Percentiles rank a stretch among this genome's conserved stretches.
phyloP scores from a whole-genome alignment of 345 rosid species.

The Pseudoturritis turrita region DNA sequence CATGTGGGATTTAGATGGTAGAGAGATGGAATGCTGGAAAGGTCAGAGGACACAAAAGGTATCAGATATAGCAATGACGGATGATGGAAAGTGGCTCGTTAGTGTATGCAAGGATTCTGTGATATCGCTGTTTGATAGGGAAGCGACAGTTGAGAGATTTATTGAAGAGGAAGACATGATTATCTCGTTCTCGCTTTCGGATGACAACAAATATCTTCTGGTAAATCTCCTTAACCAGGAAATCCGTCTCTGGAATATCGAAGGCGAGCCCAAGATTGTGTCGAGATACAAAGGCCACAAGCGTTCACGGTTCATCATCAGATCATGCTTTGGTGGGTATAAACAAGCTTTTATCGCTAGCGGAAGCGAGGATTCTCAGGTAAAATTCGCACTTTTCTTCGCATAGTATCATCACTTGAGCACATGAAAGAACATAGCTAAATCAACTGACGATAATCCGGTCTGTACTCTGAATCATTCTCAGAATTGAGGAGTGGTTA shows the following conservation, averaged over 20 bases:
- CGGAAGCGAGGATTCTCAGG: constrained; percentile 84
- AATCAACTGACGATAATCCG: background rate
- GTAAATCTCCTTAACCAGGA: constrained; percentile 63
- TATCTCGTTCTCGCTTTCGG: constrained; percentile 64
- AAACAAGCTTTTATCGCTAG: constrained; percentile 58
- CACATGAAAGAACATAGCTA: background rate
- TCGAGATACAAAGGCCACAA: constrained; percentile 60
- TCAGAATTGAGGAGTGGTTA: background rate
- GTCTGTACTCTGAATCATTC: background rate
- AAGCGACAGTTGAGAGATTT: constrained; percentile 43
- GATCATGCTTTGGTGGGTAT: constrained; percentile 76
- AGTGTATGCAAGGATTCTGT: constrained; percentile 50
- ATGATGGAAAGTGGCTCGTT: constrained; percentile 62
- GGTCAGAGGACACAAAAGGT: constrained; percentile 52
- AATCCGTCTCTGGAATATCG: constrained; percentile 68
- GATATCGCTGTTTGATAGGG: constrained; percentile 55
- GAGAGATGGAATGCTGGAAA: constrained; percentile 65
- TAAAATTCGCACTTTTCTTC: constrained; percentile 1
- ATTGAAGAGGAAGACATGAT: constrained; percentile 61
- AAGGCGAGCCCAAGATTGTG: constrained; percentile 46
- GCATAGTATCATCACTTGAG: background rate
- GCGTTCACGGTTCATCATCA: constrained; percentile 51
- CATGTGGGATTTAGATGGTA: constrained; percentile 70
- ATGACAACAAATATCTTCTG: constrained; percentile 50
- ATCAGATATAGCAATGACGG: constrained; percentile 61